Evolutionary conservation across 2,329 filamentous ascomycete species (phyloP), one percentile per base, ranked within the genome.

Genomic region (Colletotrichum sp.): DNA sequence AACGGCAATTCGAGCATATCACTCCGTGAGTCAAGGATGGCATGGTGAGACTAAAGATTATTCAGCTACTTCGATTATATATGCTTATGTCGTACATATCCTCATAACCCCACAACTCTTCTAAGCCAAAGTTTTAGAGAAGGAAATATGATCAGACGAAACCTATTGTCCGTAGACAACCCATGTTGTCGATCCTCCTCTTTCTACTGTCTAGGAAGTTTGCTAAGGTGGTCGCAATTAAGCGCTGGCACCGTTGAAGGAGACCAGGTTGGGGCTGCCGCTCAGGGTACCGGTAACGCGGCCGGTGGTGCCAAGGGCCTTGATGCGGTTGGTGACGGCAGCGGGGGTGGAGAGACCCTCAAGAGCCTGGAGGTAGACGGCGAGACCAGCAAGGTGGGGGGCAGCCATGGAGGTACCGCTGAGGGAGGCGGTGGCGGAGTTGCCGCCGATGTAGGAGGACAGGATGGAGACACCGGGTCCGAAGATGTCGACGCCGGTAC

Each of bases 361-460:
- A 2, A 87, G 80, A 12, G 79, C 82, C 73, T 88, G 78, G 34
- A 92, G 80, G 79, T 92, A 92, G n/a, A 89, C 85, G 13, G 87
- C 89, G n/a, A 93, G 80, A 15, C 91, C 91, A 29, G 89, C 85
- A 67, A 93, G 84, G 78, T 92, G 90, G 0, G 91, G 91, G 5
- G 86, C 83, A 3, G 91, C 89, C 90, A 92, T 92, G 43, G 87
- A 90, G 8, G 91, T 93, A 38, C 91, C 91, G 16, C 85, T 88
- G 77, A 91, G 85, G 33, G 79, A 84, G 62, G 82, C 82, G n/a
- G 80, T 87, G 29, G 88, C 84, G 8, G 78, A 83, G 47, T 72
- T 83, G 75, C 79, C 77, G 34, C 84, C 82, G 66, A 84, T 85
- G 84, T 84, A 90, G 3, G 90, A 80, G 55, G 85, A 88, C 16